Evolutionary conservation across 371 early-diverging fungal genomes (phyloP).

Genomic region (Mucor saturninus): DNA sequence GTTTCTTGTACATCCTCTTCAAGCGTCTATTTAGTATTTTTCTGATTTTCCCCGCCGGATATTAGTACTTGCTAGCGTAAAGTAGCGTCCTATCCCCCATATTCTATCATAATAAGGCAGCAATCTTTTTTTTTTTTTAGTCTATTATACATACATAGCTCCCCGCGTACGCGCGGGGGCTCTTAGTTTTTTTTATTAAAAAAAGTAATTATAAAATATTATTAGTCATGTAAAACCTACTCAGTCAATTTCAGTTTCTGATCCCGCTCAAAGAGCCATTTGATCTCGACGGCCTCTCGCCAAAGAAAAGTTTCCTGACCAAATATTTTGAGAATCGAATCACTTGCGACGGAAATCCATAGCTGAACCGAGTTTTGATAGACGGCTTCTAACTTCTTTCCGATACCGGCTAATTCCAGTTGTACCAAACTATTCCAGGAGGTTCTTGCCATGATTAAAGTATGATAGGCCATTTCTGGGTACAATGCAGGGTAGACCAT

Average conservation of each 20-base stretch:
- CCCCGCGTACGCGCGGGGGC: no score
- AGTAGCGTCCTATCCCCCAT: no score
- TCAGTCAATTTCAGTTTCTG: constrained; percentile 34
- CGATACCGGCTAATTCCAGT: constrained; percentile 46
- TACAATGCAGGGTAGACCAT: constrained; percentile 69
- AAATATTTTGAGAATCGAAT: constrained; percentile 28
- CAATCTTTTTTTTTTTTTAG: no score
- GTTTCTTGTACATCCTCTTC: no score
- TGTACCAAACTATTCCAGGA: constrained; percentile 63
- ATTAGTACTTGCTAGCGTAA: no score
- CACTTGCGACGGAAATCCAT: constrained; percentile 39
- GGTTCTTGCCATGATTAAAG: constrained; percentile 62
- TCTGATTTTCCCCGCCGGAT: no score
- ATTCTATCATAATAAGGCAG: no score
- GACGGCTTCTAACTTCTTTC: constrained; percentile 39
- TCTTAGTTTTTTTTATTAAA: background rate
- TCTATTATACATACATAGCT: no score
- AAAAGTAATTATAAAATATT: background rate
- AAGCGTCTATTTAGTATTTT: no score
- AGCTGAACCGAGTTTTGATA: constrained; percentile 37
- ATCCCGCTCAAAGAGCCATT: constrained; percentile 52
- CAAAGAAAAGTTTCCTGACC: constrained; percentile 37
- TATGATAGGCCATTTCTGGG: constrained; percentile 64
- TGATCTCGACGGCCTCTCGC: constrained; percentile 44
- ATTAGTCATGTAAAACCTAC: background rate